Conservation (phyloP, 352 stramenopile species). For the Peronospora belbahrii region DNA sequence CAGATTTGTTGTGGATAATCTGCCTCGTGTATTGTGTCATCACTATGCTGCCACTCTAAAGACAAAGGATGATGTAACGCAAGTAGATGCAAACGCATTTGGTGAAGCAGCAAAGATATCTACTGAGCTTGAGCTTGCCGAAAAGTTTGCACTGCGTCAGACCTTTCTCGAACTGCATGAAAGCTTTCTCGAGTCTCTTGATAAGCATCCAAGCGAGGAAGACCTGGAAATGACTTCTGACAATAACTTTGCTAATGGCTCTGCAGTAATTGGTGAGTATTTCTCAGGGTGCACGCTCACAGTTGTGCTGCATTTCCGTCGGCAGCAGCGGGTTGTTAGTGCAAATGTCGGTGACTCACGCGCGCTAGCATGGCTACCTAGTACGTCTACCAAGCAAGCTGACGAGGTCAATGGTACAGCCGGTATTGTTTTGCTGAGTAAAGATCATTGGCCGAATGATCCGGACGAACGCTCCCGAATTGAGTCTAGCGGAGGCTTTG, state of each 20-base stretch:
- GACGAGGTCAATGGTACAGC: neutral
- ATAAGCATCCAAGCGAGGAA: conserved; percentile 7
- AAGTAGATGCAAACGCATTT: neutral
- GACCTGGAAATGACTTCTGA: conserved; percentile 1
- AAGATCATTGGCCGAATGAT: conserved; percentile 60
- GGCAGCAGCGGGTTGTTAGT: conserved; percentile 42
- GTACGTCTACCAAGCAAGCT: neutral
- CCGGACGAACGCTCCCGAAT: conserved; percentile 45
- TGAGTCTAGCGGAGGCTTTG: conserved; percentile 69
- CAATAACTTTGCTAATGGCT: conserved; percentile 8
- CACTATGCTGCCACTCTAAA: conserved; percentile 28
- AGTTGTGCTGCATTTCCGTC: conserved; percentile 56
- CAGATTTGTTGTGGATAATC: conserved; percentile 59
- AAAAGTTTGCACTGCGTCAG: conserved; percentile 56
- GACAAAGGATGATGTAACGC: neutral
- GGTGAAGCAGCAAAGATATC: neutral
- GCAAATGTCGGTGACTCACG: conserved; percentile 86
- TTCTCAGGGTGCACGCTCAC: conserved; percentile 82
- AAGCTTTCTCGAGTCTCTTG: conserved; percentile 35
- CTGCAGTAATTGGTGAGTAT: conserved; percentile 24
- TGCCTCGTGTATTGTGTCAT: conserved; percentile 26
- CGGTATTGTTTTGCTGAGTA: conserved; percentile 27
- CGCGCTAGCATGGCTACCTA: conserved; percentile 42
- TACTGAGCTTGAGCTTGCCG: conserved; percentile 28
- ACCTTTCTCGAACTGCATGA: conserved; percentile 68